These are phyloP conservation scores for Candida xiaguanensis DNA, from an alignment of 805 yeast species.

Conservation along the genomic window DNA sequence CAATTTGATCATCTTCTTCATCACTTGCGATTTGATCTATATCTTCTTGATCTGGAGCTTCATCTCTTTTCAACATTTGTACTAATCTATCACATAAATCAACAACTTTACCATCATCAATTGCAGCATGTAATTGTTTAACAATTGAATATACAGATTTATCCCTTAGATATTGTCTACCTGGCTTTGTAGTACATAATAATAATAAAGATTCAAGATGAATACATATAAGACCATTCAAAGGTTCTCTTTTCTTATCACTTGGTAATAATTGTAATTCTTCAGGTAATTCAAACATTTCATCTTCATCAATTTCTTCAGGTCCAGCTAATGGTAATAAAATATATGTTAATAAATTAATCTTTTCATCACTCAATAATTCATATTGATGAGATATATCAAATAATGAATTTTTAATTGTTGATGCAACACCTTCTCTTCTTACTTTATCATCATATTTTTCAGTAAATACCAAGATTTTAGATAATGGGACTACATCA, in stretches of 20 bases:
- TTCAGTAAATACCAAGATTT: conserved; percentile 78
- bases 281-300: conserved; percentile 82
- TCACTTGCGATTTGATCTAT: conserved; percentile 46
- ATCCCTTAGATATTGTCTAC: conserved; percentile 74
- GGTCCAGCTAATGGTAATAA: conserved; percentile 80
- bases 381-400: conserved; percentile 66
- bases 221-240: conserved; percentile 56
- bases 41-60: conserved; percentile 43
- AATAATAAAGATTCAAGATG: conserved; percentile 80
- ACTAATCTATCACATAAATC: conserved; percentile 83
- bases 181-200: conserved; percentile 68
- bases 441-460: conserved; percentile 72
- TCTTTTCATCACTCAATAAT: conserved; percentile 55
- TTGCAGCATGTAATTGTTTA: conserved; percentile 74
- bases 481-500: conserved; percentile 73
- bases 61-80: conserved; percentile 91
- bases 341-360: conserved; percentile 77
- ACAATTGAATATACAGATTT: conserved; percentile 82
- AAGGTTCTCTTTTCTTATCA: conserved; percentile 75
- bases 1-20: conserved; percentile 42
- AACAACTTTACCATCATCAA: conserved; percentile 39
- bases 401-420: conserved; percentile 85
- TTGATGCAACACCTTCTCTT: conserved; percentile 89
- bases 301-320: conserved; percentile 74
- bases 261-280: conserved; percentile 76